These are phyloP conservation scores for Septoria petroselini DNA, from an alignment of 2,329 filamentous ascomycete genomes.

Conservation along the genomic window DNA sequence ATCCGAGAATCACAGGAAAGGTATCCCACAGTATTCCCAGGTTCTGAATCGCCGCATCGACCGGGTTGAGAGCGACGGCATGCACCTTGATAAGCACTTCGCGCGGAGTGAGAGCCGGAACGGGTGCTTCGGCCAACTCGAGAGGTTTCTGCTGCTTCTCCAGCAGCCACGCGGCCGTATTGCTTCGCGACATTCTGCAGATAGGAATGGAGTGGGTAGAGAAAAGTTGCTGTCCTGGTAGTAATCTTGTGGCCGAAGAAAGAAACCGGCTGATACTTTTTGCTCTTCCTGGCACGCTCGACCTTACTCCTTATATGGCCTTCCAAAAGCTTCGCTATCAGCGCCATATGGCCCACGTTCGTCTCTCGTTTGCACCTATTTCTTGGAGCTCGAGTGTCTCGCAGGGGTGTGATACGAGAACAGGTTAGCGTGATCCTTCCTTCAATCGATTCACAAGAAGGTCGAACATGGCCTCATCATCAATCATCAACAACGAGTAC, in stretches of 20 bases:
- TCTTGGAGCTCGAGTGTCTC: too few relatives aligned
- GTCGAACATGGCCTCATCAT: too few relatives aligned
- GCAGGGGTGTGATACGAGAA: too few relatives aligned
- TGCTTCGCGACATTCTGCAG: background rate
- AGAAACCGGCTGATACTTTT: too few relatives aligned
- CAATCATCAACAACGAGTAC: too few relatives aligned
- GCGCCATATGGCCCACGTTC: too few relatives aligned
- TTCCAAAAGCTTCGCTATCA: too few relatives aligned
- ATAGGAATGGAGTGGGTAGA: background rate
- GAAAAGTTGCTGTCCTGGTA: background rate
- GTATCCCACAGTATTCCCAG: constrained; percentile 25
- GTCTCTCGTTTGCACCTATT: background rate
- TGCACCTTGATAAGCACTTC: constrained; percentile 39
- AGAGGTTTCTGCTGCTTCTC: constrained; percentile 22
- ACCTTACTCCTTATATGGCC: too few relatives aligned
- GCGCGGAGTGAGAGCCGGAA: constrained; percentile 24
- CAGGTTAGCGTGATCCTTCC: background rate
- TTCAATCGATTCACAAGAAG: too few relatives aligned
- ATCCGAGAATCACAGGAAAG: constrained; percentile 34
- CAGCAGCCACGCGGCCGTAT: constrained; percentile 23
- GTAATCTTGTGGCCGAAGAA: background rate
- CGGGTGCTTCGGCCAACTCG: constrained; percentile 24
- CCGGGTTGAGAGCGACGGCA: constrained; percentile 42
- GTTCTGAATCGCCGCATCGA: constrained; percentile 40
- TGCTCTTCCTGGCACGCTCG: too few relatives aligned